These are phyloP conservation scores for Ophiorrhiza pumila DNA, from an alignment of 257 asterid genomes.

Conservation along the genomic window DNA sequence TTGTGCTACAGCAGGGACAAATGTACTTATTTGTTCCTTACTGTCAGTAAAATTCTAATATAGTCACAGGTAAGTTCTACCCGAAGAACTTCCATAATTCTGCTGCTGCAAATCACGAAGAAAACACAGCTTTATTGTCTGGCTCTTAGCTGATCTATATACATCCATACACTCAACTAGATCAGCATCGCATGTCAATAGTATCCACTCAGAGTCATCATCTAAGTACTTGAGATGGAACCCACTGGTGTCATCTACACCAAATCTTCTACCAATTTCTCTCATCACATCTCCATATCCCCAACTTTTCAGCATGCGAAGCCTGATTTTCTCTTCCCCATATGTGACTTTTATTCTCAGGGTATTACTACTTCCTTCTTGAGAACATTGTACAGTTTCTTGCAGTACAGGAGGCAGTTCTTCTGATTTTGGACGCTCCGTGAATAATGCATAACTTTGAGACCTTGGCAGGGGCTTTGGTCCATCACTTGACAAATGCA, in stretches of 20 bases:
- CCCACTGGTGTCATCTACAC: conserved; percentile 40
- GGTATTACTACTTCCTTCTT: conserved; percentile 23
- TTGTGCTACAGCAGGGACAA: not conserved
- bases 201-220: conserved; percentile 88
- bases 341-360: conserved; percentile 63
- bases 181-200: conserved; percentile 84
- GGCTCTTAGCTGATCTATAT: conserved; percentile 38
- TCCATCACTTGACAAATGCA: conserved; percentile 42
- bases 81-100: conserved; percentile 42
- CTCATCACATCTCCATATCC: conserved; percentile 52
- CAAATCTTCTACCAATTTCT: conserved; percentile 62
- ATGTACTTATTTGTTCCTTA: no score
- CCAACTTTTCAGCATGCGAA: conserved; percentile 64
- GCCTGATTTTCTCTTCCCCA: conserved; percentile 77
- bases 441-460: conserved; percentile 40
- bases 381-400: conserved; percentile 19
- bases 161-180: conserved; percentile 78
- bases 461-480: conserved; percentile 48
- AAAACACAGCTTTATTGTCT: conserved; percentile 60
- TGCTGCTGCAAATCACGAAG: conserved; percentile 36
- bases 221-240: conserved; percentile 78
- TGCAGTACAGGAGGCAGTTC: conserved; percentile 18
- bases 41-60: not conserved
- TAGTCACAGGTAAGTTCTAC: conserved; percentile 28
- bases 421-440: conserved; percentile 31